Evolutionary conservation across 169 alveolate species (phyloP).

Genomic region (Plasmodium gaboni): DNA sequence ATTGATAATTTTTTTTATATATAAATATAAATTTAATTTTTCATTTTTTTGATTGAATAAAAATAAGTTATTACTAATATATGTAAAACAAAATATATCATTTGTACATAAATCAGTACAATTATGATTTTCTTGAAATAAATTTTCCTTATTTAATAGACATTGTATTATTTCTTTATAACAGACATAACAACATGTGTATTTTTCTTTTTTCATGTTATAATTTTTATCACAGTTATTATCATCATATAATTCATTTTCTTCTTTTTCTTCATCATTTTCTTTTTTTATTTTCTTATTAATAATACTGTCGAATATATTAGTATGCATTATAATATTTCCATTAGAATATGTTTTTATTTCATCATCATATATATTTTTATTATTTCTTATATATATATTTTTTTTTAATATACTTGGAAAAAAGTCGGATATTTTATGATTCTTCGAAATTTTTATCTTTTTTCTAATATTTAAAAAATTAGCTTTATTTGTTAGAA

Average conservation of each 20-base stretch:
- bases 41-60: conserved; percentile 49
- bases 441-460: conserved; percentile 24
- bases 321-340: conserved; percentile 18
- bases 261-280: conserved; percentile 15
- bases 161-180: conserved; percentile 16
- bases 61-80: conserved; percentile 15
- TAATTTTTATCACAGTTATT: not conserved
- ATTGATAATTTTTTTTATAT: conserved; percentile 30
- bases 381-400: not conserved
- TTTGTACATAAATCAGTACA: conserved; percentile 19
- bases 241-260: not conserved
- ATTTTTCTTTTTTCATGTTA: conserved; percentile 11
- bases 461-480: not conserved
- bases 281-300: conserved; percentile 42
- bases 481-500: not conserved
- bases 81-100: conserved; percentile 22
- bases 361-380: not conserved
- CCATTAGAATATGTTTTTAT: conserved; percentile 1
- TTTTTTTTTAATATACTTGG: conserved; percentile 42
- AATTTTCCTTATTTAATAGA: conserved; percentile 29
- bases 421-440: conserved; percentile 41
- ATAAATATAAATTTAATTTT: conserved; percentile 21
- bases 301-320: conserved; percentile 66
- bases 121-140: not conserved
- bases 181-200: conserved; percentile 26